Evolutionary conservation across 805 yeast species (phyloP), one percentile per base, ranked within the genome.

Genomic region (Saturnispora serradocipensis): DNA sequence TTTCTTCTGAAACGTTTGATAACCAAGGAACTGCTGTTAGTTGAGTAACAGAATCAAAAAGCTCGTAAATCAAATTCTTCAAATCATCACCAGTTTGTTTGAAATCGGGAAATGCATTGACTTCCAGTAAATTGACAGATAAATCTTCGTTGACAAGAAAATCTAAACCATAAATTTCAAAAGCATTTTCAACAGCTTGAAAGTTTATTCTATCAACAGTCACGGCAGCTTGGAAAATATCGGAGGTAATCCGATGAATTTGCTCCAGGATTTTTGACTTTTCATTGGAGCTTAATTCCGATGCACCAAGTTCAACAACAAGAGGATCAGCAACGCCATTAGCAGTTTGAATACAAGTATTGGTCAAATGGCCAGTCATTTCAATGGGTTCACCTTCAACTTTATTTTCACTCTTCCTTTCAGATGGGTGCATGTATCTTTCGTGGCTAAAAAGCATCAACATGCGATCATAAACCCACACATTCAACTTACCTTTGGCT

Each of bases 31-130:
- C 45, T 5, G 49, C 54, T 11, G 49, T 50, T 30, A 57, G 43
- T 16, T 58, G 55, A 9, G 51, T 36, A 18, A 57, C 60, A 24
- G 51, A 50, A 27, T 76, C 81, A 60, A 90, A 86, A 43, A 90
- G 70, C 35, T 76, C 84, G 56, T 74, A 73, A 30, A 93, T 86
- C 22, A 88, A 61, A 2, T 59, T 71, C 61, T 84, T 86, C 59
- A 91, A 71, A 7, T 77, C 84, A 15, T 71, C 77, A 16, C 99
- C 99, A 0, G 98, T 93, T 68, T 93, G 99, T 61, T 88, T 89
- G 70, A 93, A 93, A 64, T 93, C 99, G 1, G 99, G 99, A 62
- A 84, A 93, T 15, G 98, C 84, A 61, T 93, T 93, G 44, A 89
- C 87, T 66, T 93, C 98, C 42, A 91, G 68, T 27, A 93, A 63